A percentile compares a stretch with the other conserved stretches of the same genome.
phyloP scores from a whole-genome alignment of 2,329 filamentous ascomycete genomes.

The Paecilomyces dactylethromorphus region DNA sequence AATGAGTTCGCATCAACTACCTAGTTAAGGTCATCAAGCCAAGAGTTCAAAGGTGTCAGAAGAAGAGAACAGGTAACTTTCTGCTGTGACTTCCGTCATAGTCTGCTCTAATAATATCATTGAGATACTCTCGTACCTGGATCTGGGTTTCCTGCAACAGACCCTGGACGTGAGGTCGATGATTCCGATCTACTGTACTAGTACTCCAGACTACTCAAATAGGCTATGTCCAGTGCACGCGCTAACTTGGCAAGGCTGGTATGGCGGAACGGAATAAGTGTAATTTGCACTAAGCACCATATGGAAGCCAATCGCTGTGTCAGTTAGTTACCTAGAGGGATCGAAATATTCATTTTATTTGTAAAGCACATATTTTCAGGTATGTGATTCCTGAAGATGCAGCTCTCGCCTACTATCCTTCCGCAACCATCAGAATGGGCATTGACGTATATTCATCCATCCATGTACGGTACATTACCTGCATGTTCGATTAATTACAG shows the following conservation, averaged over 20 bases:
- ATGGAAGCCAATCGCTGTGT: too few relatives aligned
- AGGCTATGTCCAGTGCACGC: not conserved
- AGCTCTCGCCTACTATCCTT: too few relatives aligned
- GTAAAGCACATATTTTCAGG: too few relatives aligned
- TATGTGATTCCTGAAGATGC: too few relatives aligned
- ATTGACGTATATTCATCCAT: too few relatives aligned
- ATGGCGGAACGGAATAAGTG: not conserved
- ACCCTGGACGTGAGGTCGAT: not conserved
- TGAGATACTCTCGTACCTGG: not conserved
- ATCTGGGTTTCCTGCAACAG: not conserved
- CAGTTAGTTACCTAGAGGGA: too few relatives aligned
- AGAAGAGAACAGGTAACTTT: not conserved
- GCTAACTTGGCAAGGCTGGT: not conserved
- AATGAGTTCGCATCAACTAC: not conserved
- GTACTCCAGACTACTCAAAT: not conserved
- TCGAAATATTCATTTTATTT: too few relatives aligned
- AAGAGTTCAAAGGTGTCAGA: not conserved
- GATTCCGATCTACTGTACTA: not conserved
- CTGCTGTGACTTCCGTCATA: not conserved
- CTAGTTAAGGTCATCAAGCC: not conserved
- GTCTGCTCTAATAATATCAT: not conserved
- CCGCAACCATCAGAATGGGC: too few relatives aligned
- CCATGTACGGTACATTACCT: too few relatives aligned
- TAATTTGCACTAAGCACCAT: too few relatives aligned
- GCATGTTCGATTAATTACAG: not conserved